Evolutionary conservation across 208 protist genomes (phyloP).

Genomic region (Crithidia thermophila): DNA sequence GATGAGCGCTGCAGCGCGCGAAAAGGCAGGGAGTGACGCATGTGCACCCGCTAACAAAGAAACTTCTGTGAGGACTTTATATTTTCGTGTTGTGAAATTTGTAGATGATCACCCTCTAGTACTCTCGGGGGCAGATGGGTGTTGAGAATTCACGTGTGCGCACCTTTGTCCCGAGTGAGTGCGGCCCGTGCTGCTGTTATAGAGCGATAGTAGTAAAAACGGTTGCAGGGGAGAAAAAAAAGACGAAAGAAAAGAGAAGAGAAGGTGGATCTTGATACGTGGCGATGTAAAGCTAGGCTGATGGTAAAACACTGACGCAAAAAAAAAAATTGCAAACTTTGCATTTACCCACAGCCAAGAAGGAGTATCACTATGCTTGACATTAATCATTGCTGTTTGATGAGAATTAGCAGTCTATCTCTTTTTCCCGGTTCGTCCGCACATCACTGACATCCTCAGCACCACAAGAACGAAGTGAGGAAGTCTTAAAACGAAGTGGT

Average conservation of each 20-base stretch:
- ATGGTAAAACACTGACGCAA: neutral
- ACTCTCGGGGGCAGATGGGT: too few relatives aligned
- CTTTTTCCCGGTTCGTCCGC: neutral
- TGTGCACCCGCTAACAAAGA: neutral
- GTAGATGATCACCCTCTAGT: too few relatives aligned
- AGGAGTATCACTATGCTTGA: neutral
- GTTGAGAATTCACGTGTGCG: too few relatives aligned
- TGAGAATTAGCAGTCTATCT: neutral
- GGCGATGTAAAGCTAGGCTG: neutral
- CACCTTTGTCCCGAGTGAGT: too few relatives aligned
- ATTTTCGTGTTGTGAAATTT: too few relatives aligned
- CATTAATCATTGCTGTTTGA: too few relatives aligned
- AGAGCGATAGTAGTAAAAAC: neutral
- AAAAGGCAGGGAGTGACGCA: neutral
- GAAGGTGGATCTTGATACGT: neutral
- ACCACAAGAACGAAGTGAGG: neutral
- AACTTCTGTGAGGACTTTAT: too few relatives aligned
- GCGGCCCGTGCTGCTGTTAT: too few relatives aligned
- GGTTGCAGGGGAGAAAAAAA: neutral
- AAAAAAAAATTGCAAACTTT: neutral
- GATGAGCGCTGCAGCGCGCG: slow-evolving; percentile 20
- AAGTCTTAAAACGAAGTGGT: neutral
- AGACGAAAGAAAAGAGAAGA: neutral
- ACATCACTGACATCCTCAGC: neutral
- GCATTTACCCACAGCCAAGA: too few relatives aligned